These are phyloP conservation scores for Cladophialophora bantiana DNA, from an alignment of 2,329 filamentous ascomycete genomes.

Conservation along the genomic window DNA sequence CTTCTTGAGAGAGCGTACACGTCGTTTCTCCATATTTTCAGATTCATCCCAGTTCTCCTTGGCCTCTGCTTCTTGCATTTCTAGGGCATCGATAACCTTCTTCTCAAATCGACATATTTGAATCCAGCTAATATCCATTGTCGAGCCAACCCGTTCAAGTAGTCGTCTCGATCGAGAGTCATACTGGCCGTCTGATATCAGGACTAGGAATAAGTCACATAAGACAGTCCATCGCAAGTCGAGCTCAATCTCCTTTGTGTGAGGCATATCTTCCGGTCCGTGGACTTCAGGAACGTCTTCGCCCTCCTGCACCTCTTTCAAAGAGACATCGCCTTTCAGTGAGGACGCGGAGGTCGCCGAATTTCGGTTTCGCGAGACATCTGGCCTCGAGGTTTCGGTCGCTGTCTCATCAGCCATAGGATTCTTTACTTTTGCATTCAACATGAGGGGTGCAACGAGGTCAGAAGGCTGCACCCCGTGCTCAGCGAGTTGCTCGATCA, in stretches of 20 bases:
- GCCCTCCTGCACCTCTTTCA: constrained; percentile 64
- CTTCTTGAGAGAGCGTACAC: constrained; percentile 80
- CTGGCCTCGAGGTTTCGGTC: constrained; percentile 31
- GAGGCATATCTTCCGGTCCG: constrained; percentile 81
- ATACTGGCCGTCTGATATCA: constrained; percentile 96
- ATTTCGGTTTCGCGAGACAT: constrained; percentile 42
- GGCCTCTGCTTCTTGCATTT: constrained; percentile 94
- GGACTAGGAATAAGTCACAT: constrained; percentile 90
- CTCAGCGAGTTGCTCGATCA: constrained; percentile 96
- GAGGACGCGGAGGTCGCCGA: constrained; percentile 47
- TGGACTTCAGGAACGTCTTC: constrained; percentile 80
- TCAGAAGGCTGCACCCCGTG: constrained; percentile 88
- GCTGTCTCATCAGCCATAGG: constrained; percentile 71
- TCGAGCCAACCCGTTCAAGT: constrained; percentile 80
- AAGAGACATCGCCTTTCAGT: constrained; percentile 36
- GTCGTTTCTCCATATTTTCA: constrained; percentile 85
- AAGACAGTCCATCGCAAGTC: constrained; percentile 96
- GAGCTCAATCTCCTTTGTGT: constrained; percentile 86
- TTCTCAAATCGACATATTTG: constrained; percentile 98
- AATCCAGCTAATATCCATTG: constrained; percentile 83
- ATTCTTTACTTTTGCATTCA: constrained; percentile 91
- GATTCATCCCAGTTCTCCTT: constrained; percentile 99
- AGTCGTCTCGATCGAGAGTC: constrained; percentile 86
- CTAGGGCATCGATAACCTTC: constrained; percentile 91
- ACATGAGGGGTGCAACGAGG: constrained; percentile 84